Evolutionary conservation across 75 land plant genomes (phyloP).

Genomic region (Picea sitchensis): DNA sequence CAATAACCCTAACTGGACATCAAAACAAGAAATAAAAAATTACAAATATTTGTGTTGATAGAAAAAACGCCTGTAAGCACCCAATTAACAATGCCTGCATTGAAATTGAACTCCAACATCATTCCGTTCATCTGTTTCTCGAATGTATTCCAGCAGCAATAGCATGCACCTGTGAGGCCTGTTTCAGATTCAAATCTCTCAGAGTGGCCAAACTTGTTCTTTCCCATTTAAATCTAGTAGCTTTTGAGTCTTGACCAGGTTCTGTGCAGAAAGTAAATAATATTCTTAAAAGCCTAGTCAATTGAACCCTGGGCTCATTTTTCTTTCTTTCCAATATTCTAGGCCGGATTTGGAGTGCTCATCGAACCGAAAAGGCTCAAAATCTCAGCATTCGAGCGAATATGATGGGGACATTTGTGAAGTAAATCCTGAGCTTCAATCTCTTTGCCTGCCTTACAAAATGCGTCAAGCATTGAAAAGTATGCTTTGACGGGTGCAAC

Average conservation of each 20-base stretch:
- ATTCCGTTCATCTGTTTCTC: neutral
- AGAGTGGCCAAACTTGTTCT: neutral
- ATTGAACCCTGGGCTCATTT: no score
- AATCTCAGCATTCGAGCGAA: constrained; percentile 42
- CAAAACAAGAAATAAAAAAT: neutral
- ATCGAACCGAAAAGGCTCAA: constrained; percentile 38
- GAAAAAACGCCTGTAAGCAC: neutral
- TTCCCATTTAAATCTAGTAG: neutral
- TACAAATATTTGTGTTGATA: neutral
- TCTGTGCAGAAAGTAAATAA: neutral
- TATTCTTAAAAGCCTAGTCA: neutral
- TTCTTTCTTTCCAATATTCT: neutral
- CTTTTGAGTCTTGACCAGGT: neutral
- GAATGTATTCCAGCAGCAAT: neutral
- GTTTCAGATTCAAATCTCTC: neutral
- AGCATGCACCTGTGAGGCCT: neutral
- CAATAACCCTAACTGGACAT: neutral
- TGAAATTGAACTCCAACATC: neutral
- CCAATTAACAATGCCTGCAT: neutral
- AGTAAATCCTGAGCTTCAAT: constrained; percentile 62
- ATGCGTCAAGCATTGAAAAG: constrained; percentile 31
- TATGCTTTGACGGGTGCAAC: constrained; percentile 29
- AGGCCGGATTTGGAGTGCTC: constrained; percentile 15
- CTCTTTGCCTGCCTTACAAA: constrained; percentile 52
- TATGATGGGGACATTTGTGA: constrained; percentile 58